Evolutionary conservation across 2,329 filamentous ascomycete genomes (phyloP), one percentile per base, ranked within the genome.

Genomic region (Gnomoniopsis smithogilvyi): DNA sequence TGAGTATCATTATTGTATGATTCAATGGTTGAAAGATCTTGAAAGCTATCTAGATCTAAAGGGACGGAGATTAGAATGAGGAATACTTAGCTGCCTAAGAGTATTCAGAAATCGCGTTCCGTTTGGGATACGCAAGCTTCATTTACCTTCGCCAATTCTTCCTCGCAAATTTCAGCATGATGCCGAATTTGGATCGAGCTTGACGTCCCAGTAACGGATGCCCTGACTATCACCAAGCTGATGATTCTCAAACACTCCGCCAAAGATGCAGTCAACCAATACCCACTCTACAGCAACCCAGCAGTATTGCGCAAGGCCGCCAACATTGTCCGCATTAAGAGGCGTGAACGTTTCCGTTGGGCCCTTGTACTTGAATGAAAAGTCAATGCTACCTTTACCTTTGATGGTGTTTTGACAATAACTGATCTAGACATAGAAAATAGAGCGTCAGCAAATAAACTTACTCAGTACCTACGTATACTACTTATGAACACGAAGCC

Each of bases 271-370:
- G 7, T 19, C 3, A 6, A 46, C 33, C 46, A 49, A 15, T 6
- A 46, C 45, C 54, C 54, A 56, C 33, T 56, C 54, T 11, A 56
- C 26, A 11, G 54, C 54, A 8, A 36, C 15, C 54, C 54, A 56
- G 21, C 54, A 56, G 33, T 56, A 56, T 14, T 33, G 26, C 21
- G 2, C 19, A 8, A 56, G 34, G 4, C 54, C 54, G 17, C 46
- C 33, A 8, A 21, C 46, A 17, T 56, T 43, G 46, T 56, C 17
- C 2, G 14, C 24, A n/a, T 43, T 26, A n/a, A 38, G 7, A 11
- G 46, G 43, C 6, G 46, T 56, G 26, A 47, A 56, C 11, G 30
- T 30, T 19, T 56, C 33, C 2, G 54, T n/a, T 7, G 30, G 21
- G 3, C 54, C 54, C 12, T 56, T 56, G 36, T 56, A 56, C 17